Percentiles rank a stretch among this genome's conserved stretches.
phyloP scores from a whole-genome alignment of 495 filamentous ascomycete genomes.

The Aspergillus funiculosus region DNA sequence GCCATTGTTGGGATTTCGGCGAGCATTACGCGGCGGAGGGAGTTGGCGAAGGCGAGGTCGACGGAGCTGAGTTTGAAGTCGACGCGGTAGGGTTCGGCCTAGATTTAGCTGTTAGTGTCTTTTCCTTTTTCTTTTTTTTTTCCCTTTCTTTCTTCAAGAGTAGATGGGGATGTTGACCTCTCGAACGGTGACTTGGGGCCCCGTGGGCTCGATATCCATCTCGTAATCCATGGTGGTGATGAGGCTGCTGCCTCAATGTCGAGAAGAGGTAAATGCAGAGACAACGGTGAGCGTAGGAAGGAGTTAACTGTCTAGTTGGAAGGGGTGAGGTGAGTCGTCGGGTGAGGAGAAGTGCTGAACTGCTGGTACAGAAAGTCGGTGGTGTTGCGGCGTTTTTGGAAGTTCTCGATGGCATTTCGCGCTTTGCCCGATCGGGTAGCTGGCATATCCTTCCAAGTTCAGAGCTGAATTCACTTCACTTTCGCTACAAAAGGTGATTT shows the following conservation, averaged over 20 bases:
- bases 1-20: slow-evolving; percentile 93
- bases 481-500: too few relatives aligned
- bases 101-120: not conserved
- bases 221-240: slow-evolving; percentile 58
- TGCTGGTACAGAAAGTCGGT: slow-evolving; percentile 1
- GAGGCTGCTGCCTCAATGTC: slow-evolving; percentile 11
- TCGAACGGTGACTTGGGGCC: slow-evolving; percentile 65
- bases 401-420: slow-evolving; percentile 8
- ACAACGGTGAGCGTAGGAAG: not conserved
- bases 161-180: slow-evolving; percentile 40
- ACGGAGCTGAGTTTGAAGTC: slow-evolving; percentile 77
- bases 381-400: slow-evolving; percentile 5
- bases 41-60: slow-evolving; percentile 88
- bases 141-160: not conserved
- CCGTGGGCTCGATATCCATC: slow-evolving; percentile 60
- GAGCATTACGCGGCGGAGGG: slow-evolving; percentile 84
- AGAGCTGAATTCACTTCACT: too few relatives aligned
- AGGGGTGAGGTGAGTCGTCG: not conserved
- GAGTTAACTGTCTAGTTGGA: not conserved
- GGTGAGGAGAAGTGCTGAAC: not conserved
- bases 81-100: slow-evolving; percentile 62
- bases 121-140: slow-evolving; percentile 14
- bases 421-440: slow-evolving; percentile 36
- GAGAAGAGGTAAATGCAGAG: not conserved
- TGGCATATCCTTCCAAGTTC: not conserved